Conservation (phyloP, 2,329 filamentous ascomycete species). For the Ophiostoma triangulosporum region DNA sequence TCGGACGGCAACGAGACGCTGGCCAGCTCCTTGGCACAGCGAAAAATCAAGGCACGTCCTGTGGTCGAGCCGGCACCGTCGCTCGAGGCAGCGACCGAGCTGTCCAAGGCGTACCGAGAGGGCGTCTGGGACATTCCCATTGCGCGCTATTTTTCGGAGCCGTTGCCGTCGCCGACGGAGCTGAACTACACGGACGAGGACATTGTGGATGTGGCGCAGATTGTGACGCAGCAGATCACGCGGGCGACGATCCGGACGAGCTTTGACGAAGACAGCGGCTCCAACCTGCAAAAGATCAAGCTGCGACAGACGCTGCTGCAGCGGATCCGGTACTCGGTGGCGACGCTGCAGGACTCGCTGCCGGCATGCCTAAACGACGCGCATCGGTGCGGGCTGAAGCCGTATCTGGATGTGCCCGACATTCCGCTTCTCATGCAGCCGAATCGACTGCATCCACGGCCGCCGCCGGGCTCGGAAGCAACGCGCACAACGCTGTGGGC, state of each 20-base stretch:
- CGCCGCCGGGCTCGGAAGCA: constrained; percentile 31
- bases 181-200: constrained; percentile 41
- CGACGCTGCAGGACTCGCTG: constrained; percentile 31
- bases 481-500: constrained; percentile 40
- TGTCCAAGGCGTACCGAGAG: constrained; percentile 34
- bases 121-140: constrained; percentile 37
- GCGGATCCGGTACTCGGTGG: constrained; percentile 34
- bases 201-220: constrained; percentile 52
- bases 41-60: constrained; percentile 33
- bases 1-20: constrained; percentile 38
- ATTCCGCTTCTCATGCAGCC: constrained; percentile 39
- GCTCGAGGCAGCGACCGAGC: constrained; percentile 33
- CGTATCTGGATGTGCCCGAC: constrained; percentile 44
- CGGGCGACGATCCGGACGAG: constrained; percentile 10
- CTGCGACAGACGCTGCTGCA: constrained; percentile 29
- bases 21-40: constrained; percentile 30
- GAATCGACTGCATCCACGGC: constrained; percentile 33
- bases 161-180: constrained; percentile 37
- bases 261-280: constrained; percentile 26
- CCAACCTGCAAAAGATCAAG: constrained; percentile 14
- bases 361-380: constrained; percentile 31
- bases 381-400: constrained; percentile 29
- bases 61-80: constrained; percentile 21
- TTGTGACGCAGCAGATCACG: constrained; percentile 57
- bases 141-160: constrained; percentile 43